Conservation (phyloP, 2,329 filamentous ascomycete species). For the Penicillium corylophilum region DNA sequence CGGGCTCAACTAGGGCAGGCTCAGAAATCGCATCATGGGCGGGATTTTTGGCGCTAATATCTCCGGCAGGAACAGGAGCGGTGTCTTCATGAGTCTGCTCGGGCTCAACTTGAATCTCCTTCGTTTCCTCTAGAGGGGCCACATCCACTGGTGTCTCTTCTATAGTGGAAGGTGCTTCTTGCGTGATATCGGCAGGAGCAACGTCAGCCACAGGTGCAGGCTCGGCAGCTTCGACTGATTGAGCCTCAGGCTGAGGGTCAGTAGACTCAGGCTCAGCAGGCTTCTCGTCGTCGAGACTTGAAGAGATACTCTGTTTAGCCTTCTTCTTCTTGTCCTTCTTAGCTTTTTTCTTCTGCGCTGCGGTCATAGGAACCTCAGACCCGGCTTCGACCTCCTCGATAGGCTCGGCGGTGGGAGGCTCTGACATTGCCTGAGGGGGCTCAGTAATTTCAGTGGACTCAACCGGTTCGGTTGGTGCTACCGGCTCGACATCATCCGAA, state of each 20-base stretch:
- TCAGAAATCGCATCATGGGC: background rate
- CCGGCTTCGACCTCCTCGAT: conserved; percentile 8
- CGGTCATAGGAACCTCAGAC: conserved; percentile 16
- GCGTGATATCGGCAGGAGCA: background rate
- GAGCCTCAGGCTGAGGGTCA: background rate
- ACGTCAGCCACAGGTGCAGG: background rate
- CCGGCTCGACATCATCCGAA: background rate
- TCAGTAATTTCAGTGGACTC: background rate
- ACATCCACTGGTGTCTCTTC: conserved; percentile 1
- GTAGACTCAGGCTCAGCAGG: conserved; percentile 5
- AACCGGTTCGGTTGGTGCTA: background rate
- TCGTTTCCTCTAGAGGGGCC: background rate
- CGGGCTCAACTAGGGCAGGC: background rate
- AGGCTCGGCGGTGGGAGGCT: background rate
- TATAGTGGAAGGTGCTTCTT: background rate
- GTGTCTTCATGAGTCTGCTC: conserved; percentile 1
- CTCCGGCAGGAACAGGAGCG: background rate
- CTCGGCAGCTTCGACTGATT: background rate
- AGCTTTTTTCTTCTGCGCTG: conserved; percentile 33
- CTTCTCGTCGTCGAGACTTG: conserved; percentile 12
- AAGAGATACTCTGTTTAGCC: conserved; percentile 17
- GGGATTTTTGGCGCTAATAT: background rate
- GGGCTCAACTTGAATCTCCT: background rate
- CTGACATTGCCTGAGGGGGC: background rate
- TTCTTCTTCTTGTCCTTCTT: conserved; percentile 39